Evolutionary conservation across 805 yeast species (phyloP).

Genomic region (Wickerhamiella brachini): DNA sequence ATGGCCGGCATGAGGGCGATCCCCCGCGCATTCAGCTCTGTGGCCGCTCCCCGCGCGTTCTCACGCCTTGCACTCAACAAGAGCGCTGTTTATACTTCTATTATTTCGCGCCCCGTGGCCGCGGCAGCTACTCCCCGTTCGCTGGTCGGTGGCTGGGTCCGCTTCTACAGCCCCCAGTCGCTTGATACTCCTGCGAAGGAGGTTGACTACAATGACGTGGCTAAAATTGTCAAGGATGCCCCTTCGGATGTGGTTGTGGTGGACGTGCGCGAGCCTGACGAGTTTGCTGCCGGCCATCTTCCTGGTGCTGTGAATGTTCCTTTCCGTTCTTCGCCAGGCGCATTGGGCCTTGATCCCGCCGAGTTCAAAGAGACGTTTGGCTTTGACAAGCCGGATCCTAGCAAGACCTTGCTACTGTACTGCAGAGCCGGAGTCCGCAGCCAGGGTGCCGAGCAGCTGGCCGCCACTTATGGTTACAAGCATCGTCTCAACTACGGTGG

Average conservation of each 20-base stretch:
- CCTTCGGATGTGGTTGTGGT: slow-evolving; percentile 44
- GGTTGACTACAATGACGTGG: slow-evolving; percentile 41
- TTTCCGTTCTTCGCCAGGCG: slow-evolving; percentile 82
- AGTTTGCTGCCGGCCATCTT: slow-evolving; percentile 57
- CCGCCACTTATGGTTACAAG: slow-evolving; percentile 75
- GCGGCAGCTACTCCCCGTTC: neutral
- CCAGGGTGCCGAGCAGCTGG: slow-evolving; percentile 80
- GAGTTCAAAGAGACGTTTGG: slow-evolving; percentile 76
- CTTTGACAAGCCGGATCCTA: slow-evolving; percentile 58
- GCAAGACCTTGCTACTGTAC: slow-evolving; percentile 70
- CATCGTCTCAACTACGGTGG: slow-evolving; percentile 79
- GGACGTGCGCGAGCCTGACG: slow-evolving; percentile 89
- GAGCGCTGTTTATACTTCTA: neutral
- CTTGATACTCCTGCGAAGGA: slow-evolving; percentile 33
- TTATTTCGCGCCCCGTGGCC: neutral
- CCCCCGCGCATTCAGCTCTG: neutral
- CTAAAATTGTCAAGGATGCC: slow-evolving; percentile 31
- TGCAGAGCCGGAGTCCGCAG: slow-evolving; percentile 91
- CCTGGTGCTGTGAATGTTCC: slow-evolving; percentile 84
- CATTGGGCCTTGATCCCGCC: slow-evolving; percentile 62
- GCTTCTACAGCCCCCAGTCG: slow-evolving; percentile 18
- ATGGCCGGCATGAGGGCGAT: neutral
- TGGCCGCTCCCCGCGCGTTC: neutral
- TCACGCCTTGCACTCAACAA: neutral
- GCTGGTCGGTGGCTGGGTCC: neutral